A percentile compares a stretch with the other conserved stretches of the same genome.
These are phyloP conservation scores for Epichloe brachyelytri DNA, from an alignment of 2,329 filamentous ascomycete genomes.

Conservation along the genomic window DNA sequence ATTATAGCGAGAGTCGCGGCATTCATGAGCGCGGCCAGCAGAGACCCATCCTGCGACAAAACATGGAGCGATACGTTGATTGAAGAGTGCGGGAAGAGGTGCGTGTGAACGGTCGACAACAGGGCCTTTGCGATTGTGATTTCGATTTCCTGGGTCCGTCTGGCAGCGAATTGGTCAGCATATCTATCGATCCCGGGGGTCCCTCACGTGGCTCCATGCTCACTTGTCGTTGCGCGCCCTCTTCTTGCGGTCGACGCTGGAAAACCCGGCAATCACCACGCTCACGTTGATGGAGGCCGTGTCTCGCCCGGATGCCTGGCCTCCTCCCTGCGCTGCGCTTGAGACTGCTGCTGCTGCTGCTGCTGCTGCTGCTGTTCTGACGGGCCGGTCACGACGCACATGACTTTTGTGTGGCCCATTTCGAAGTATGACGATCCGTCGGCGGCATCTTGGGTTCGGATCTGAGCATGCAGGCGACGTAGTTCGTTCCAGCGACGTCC, in stretches of 20 bases:
- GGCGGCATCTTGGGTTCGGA: constrained; percentile 82
- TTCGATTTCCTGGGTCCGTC: constrained; percentile 69
- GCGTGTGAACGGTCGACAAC: constrained; percentile 63
- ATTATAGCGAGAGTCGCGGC: constrained; percentile 83
- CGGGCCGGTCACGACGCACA: constrained; percentile 83
- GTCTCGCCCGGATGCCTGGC: constrained; percentile 32
- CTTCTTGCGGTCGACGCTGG: constrained; percentile 72
- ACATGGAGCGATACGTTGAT: constrained; percentile 79
- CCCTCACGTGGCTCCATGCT: constrained; percentile 13
- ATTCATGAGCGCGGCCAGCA: constrained; percentile 83
- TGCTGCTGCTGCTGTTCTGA: constrained; percentile 53
- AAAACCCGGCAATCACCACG: constrained; percentile 78
- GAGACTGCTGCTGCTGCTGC: constrained; percentile 49
- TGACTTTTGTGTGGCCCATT: constrained; percentile 94
- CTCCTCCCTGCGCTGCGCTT: constrained; percentile 21
- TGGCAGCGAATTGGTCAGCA: constrained; percentile 21
- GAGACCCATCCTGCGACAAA: constrained; percentile 76
- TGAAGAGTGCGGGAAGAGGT: constrained; percentile 78
- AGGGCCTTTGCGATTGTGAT: constrained; percentile 69
- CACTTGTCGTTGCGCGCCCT: constrained; percentile 67
- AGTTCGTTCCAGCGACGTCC: constrained; percentile 95
- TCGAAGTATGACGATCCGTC: constrained; percentile 90
- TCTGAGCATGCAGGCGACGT: constrained; percentile 74
- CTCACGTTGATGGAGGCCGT: constrained; percentile 58
- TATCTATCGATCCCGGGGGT: too few relatives aligned